These are phyloP conservation scores for Aureobasidium zeae DNA, from an alignment of 2,329 filamentous ascomycete genomes.

Conservation along the genomic window DNA sequence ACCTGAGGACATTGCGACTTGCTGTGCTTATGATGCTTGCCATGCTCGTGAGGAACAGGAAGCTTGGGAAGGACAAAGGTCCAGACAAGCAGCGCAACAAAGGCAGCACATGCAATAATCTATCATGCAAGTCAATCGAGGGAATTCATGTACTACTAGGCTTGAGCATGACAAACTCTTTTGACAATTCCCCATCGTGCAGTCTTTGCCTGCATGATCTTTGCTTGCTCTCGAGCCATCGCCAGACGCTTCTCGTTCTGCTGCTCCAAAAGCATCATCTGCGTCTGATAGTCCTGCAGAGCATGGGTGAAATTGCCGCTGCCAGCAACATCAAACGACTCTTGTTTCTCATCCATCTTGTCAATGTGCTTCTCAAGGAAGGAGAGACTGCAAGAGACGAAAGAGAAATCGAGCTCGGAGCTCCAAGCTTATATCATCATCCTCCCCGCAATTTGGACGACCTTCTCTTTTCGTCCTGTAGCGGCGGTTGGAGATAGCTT, in stretches of 20 bases:
- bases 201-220: no score
- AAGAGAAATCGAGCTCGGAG: no score
- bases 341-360: conserved; percentile 13
- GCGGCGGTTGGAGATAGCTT: conserved; percentile 9
- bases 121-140: neutral
- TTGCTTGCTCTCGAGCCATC: no score
- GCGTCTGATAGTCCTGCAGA: conserved; percentile 81
- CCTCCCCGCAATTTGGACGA: conserved; percentile 9
- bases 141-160: neutral
- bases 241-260: conserved; percentile 87
- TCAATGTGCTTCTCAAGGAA: neutral
- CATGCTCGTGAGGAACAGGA: conserved; percentile 10
- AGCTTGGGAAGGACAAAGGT: neutral
- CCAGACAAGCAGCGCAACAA: conserved; percentile 2
- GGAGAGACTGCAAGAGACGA: neutral
- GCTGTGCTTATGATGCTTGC: conserved; percentile 11
- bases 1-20: conserved; percentile 17
- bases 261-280: conserved; percentile 75
- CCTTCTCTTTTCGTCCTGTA: neutral
- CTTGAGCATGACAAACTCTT: neutral
- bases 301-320: no score
- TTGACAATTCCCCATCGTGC: conserved; percentile 4
- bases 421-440: conserved; percentile 13
- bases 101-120: neutral
- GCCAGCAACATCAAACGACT: no score